Percentiles rank a stretch among this genome's conserved stretches.
These are phyloP conservation scores for Forsythia viridissima DNA, from an alignment of 257 asterid species.

Conservation along the genomic window DNA sequence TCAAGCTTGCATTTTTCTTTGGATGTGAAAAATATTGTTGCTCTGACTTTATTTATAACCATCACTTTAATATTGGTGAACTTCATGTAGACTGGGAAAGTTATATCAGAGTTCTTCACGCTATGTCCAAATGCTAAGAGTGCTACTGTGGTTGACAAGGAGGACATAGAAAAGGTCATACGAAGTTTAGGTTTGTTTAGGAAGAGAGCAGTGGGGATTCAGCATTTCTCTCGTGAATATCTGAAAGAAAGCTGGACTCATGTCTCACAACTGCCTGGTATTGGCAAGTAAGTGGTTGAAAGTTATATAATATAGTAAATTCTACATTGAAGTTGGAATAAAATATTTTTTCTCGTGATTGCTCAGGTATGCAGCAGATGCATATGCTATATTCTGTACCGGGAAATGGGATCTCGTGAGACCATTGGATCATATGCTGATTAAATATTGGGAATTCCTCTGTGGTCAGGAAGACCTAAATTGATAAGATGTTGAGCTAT, in stretches of 20 bases:
- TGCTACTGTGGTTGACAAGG: conserved; percentile 50
- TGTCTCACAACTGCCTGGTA: conserved; percentile 72
- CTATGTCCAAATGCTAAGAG: conserved; percentile 76
- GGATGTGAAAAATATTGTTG: background rate
- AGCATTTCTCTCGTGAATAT: conserved; percentile 58
- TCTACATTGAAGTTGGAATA: background rate
- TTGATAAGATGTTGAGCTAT: conserved; percentile 5
- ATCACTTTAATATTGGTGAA: background rate
- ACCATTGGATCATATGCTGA: conserved; percentile 78
- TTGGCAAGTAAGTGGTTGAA: conserved; percentile 67
- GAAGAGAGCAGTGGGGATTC: conserved; percentile 61
- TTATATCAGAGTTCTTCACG: conserved; percentile 49
- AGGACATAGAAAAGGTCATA: conserved; percentile 56
- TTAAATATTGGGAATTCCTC: conserved; percentile 70
- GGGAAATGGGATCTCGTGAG: conserved; percentile 67
- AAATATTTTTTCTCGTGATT: conserved; percentile 6
- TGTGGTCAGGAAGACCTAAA: background rate
- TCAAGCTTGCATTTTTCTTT: background rate
- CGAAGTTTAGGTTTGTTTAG: conserved; percentile 63
- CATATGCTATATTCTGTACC: conserved; percentile 72
- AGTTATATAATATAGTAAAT: background rate
- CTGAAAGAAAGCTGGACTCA: conserved; percentile 64
- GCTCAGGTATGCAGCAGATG: conserved; percentile 83
- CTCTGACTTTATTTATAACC: background rate
- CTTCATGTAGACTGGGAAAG: conserved; percentile 46